These are phyloP conservation scores for Whalleya microplaca DNA, from an alignment of 2,329 filamentous ascomycete genomes.

Conservation along the genomic window DNA sequence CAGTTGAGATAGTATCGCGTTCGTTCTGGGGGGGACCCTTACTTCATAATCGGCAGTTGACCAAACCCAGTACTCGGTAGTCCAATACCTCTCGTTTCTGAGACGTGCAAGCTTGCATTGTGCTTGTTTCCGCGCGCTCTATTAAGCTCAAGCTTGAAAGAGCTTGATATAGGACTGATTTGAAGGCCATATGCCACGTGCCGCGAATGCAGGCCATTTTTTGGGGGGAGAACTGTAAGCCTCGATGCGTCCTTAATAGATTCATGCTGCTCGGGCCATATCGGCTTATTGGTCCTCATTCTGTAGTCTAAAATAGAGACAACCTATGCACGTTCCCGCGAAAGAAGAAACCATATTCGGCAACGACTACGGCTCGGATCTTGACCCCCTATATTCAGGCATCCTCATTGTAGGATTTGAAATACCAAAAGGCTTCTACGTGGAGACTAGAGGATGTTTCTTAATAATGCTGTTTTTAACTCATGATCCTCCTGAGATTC, in stretches of 20 bases:
- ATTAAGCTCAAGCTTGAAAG: slow-evolving; percentile 5
- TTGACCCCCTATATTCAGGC: slow-evolving; percentile 6
- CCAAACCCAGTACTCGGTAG: slow-evolving; percentile 6
- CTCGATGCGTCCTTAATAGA: slow-evolving; percentile 10
- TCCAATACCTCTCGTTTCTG: slow-evolving; percentile 6
- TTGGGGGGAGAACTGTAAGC: slow-evolving; percentile 12
- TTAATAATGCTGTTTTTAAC: slow-evolving; percentile 10
- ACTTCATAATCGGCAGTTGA: slow-evolving; percentile 1
- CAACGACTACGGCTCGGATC: slow-evolving; percentile 14
- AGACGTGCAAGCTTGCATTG: slow-evolving; percentile 2
- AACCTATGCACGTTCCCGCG: slow-evolving; percentile 21
- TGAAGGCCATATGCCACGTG: slow-evolving; percentile 21
- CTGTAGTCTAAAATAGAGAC: slow-evolving; percentile 14
- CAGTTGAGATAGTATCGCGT: slow-evolving; percentile 8
- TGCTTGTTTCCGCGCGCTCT: neutral
- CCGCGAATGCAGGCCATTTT: slow-evolving; percentile 6
- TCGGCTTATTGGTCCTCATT: slow-evolving; percentile 8
- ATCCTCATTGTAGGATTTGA: slow-evolving; percentile 14
- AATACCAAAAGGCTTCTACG: slow-evolving; percentile 18
- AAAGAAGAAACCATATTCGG: slow-evolving; percentile 6
- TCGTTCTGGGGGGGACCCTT: slow-evolving; percentile 2
- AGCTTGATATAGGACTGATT: slow-evolving; percentile 6
- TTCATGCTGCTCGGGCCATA: slow-evolving; percentile 9
- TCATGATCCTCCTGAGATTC: slow-evolving; percentile 20
- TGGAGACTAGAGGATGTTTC: slow-evolving; percentile 15